Percentiles rank a stretch among this genome's conserved stretches.
phyloP scores from a whole-genome alignment of 345 rosid genomes.

The Eucalyptus tenuipes region DNA sequence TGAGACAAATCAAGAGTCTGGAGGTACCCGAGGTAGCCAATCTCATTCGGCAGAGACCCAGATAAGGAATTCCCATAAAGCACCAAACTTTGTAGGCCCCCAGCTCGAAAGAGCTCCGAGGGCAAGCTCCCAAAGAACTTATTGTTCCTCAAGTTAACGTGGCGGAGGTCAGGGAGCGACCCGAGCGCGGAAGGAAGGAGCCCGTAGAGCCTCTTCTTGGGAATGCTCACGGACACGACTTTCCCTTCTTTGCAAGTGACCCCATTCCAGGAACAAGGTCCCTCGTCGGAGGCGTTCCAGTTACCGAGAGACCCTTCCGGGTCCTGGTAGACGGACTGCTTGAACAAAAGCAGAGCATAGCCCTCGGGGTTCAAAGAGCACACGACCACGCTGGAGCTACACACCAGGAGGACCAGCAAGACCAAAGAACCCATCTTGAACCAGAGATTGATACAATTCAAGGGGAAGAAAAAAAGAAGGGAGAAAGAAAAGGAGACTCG shows the following conservation, averaged over 20 bases:
- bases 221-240: constrained; percentile 78
- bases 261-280: constrained; percentile 91
- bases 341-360: constrained; percentile 61
- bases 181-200: constrained; percentile 73
- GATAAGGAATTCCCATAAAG: constrained; percentile 86
- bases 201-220: constrained; percentile 72
- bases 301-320: constrained; percentile 66
- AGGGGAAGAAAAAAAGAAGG: accelerated
- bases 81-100: constrained; percentile 83
- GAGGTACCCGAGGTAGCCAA: constrained; percentile 67
- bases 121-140: constrained; percentile 61
- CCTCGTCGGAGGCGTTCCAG: constrained; percentile 73
- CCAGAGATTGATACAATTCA: background rate
- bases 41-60: constrained; percentile 55
- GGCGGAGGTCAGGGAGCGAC: constrained; percentile 73
- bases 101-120: constrained; percentile 52
- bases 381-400: constrained; percentile 9
- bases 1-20: constrained; percentile 79
- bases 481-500: background rate
- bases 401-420: constrained; percentile 10
- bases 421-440: constrained; percentile 20
- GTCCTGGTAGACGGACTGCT: constrained; percentile 52
- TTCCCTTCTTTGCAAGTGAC: constrained; percentile 70
- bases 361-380: constrained; percentile 52
- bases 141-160: constrained; percentile 75